Percentiles rank a stretch among this genome's conserved stretches.
phyloP scores from a whole-genome alignment of 2,329 filamentous ascomycete species.

The Beauveria australis region DNA sequence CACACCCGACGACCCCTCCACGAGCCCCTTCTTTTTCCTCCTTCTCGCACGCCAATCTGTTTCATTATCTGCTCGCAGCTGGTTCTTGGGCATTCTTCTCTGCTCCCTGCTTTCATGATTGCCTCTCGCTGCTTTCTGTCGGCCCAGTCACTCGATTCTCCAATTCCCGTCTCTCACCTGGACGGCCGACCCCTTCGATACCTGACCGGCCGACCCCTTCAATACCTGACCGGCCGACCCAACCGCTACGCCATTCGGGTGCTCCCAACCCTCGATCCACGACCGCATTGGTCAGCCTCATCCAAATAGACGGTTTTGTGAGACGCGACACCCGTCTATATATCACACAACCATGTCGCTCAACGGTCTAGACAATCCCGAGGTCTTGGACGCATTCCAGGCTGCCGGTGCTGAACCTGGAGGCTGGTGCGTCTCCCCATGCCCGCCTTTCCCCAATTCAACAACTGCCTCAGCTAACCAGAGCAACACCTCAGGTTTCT shows the following conservation, averaged over 20 bases:
- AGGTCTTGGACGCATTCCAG: constrained; percentile 79
- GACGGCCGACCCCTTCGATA: constrained; percentile 1
- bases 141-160: neutral
- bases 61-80: constrained; percentile 4
- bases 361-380: constrained; percentile 80
- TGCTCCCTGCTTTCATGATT: neutral
- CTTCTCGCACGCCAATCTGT: neutral
- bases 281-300: neutral
- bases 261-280: neutral
- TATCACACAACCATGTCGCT: constrained; percentile 62
- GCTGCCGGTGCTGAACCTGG: constrained; percentile 71
- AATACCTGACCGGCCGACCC: neutral
- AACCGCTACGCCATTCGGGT: neutral
- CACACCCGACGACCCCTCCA: constrained; percentile 9
- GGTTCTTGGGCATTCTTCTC: constrained; percentile 1
- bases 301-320: neutral
- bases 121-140: neutral
- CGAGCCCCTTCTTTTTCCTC: constrained; percentile 10
- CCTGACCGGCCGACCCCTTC: neutral
- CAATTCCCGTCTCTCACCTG: neutral
- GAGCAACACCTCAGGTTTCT: constrained; percentile 62
- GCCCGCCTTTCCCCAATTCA: neutral
- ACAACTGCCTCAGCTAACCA: constrained; percentile 13
- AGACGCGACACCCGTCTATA: neutral
- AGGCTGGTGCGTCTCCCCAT: constrained; percentile 66